Conservation (phyloP, 2,329 filamentous ascomycete genomes). For the Sarocladium strictum region DNA sequence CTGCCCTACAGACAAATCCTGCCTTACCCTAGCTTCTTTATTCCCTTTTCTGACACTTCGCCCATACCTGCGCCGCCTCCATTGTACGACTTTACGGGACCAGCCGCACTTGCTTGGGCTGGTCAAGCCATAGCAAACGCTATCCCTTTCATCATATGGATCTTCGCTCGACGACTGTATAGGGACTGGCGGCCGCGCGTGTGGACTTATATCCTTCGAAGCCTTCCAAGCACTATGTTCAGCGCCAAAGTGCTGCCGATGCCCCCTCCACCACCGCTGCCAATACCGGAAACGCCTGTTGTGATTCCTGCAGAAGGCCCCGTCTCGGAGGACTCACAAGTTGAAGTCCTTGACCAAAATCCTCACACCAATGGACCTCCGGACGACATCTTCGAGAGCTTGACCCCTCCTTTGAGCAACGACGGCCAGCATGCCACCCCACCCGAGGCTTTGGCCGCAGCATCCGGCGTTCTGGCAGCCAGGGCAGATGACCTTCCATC, state of each 20-base stretch:
- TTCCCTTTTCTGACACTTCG: constrained; percentile 48
- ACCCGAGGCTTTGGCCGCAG: constrained; percentile 16
- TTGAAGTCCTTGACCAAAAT: background rate
- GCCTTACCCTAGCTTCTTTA: constrained; percentile 42
- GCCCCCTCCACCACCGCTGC: constrained; percentile 15
- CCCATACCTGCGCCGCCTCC: constrained; percentile 42
- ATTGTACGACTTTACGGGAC: constrained; percentile 28
- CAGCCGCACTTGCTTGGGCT: constrained; percentile 37
- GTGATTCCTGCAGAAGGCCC: constrained; percentile 21
- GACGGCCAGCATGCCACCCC: background rate
- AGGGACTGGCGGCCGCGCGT: constrained; percentile 29
- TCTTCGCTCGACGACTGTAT: constrained; percentile 33
- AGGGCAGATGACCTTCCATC: constrained; percentile 47
- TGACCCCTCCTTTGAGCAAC: background rate
- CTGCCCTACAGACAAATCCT: constrained; percentile 34
- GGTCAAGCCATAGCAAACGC: constrained; percentile 35
- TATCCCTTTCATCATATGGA: constrained; percentile 42
- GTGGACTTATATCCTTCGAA: constrained; percentile 31
- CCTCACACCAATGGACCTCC: background rate
- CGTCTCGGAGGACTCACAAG: background rate
- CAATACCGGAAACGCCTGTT: background rate
- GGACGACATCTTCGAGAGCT: background rate
- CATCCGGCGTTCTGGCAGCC: constrained; percentile 39
- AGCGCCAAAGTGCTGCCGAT: constrained; percentile 15
- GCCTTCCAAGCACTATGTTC: constrained; percentile 32